These are phyloP conservation scores for Scopulariopsis brevicaulis DNA, from an alignment of 2,329 filamentous ascomycete species.

Conservation along the genomic window DNA sequence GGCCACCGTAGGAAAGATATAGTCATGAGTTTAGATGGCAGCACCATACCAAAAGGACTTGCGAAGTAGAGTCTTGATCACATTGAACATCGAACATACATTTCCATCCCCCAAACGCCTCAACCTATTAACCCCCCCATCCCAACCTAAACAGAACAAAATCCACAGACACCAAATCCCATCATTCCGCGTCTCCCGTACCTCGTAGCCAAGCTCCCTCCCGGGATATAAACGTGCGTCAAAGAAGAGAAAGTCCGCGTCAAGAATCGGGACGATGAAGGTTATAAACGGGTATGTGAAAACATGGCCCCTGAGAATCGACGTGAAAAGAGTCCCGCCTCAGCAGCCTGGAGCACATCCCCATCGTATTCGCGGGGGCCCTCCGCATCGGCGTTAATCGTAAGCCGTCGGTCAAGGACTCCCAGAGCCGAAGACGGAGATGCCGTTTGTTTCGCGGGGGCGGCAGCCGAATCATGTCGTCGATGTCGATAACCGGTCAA, in stretches of 20 bases:
- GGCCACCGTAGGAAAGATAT: no score
- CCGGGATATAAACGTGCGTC: background rate
- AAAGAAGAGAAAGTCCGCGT: background rate
- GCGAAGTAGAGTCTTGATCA: background rate
- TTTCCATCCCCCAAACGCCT: background rate
- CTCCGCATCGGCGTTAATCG: background rate
- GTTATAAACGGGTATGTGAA: background rate
- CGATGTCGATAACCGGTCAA: background rate
- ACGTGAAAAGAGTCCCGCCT: background rate
- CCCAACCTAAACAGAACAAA: background rate
- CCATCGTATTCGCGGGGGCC: no score
- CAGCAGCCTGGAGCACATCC: background rate
- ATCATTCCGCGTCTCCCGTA: background rate
- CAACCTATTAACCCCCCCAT: background rate
- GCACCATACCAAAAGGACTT: background rate
- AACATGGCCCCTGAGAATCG: background rate
- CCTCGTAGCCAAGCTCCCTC: background rate
- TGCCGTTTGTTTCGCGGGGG: background rate
- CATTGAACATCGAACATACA: background rate
- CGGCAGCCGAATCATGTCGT: background rate
- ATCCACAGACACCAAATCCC: background rate
- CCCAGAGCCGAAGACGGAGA: no score
- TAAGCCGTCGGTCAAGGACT: background rate
- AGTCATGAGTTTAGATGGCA: no score
- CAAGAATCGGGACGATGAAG: background rate